phyloP scores from a whole-genome alignment of 108 stramenopile genomes.

The Nannochloropsis salina region DNA sequence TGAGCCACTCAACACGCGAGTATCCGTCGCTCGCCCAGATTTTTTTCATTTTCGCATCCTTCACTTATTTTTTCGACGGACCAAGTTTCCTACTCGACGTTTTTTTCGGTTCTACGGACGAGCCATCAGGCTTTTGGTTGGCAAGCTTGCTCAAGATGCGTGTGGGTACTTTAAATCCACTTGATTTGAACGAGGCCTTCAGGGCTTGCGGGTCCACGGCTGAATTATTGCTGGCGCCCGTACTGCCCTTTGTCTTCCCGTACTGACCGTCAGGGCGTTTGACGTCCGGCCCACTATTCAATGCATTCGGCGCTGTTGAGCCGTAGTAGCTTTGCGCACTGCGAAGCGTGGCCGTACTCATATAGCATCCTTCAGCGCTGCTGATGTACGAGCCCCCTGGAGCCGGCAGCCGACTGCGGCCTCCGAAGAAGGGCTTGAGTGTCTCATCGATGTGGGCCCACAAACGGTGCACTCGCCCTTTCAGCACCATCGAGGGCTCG shows the following conservation, averaged over 20 bases:
- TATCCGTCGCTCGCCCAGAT: background rate
- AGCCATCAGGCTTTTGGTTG: background rate
- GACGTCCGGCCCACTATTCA: background rate
- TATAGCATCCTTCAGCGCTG: background rate
- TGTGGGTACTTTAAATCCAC: background rate
- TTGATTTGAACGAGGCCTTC: background rate
- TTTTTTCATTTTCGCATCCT: background rate
- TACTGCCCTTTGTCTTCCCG: background rate
- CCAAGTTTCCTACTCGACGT: background rate
- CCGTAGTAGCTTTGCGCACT: no score
- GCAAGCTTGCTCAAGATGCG: background rate
- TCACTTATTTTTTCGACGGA: background rate
- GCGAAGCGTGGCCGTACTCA: background rate
- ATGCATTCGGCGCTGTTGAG: background rate
- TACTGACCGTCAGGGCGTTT: background rate
- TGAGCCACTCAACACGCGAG: no score
- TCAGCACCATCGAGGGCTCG: background rate
- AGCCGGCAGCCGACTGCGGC: background rate
- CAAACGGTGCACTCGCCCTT: slow-evolving; percentile 15
- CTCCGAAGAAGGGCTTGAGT: background rate
- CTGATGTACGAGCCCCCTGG: background rate
- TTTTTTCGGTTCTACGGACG: background rate
- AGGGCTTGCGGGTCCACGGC: background rate
- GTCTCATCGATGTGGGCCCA: slow-evolving; percentile 9
- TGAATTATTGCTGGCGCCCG: background rate